These are phyloP conservation scores for Mucor indicus DNA, from an alignment of 371 early-diverging fungal genomes.

Conservation along the genomic window DNA sequence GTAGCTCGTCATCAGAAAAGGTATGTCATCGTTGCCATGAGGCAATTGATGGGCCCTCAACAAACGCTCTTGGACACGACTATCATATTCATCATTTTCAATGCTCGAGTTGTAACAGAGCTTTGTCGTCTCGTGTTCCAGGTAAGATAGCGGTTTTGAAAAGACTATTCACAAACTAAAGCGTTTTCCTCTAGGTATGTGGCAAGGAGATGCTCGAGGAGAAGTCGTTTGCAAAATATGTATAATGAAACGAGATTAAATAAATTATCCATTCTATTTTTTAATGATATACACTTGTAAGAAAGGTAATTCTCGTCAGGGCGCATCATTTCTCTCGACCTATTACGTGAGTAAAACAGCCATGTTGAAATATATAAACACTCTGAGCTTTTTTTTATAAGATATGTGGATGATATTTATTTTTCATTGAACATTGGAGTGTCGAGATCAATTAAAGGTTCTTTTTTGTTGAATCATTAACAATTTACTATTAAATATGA, in stretches of 20 bases:
- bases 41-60: conserved; percentile 47
- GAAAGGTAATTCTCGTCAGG: too few relatives aligned
- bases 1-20: neutral
- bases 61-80: conserved; percentile 45
- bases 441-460: too few relatives aligned
- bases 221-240: conserved; percentile 27
- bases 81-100: conserved; percentile 58
- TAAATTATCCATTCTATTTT: too few relatives aligned
- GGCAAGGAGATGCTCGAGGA: conserved; percentile 17
- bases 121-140: conserved; percentile 35
- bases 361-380: too few relatives aligned
- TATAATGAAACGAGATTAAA: conserved; percentile 3
- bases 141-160: conserved; percentile 14
- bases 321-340: too few relatives aligned
- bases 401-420: too few relatives aligned
- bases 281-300: too few relatives aligned
- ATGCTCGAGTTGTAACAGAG: conserved; percentile 45
- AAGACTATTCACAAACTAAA: neutral
- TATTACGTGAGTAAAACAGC: too few relatives aligned
- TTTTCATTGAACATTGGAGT: too few relatives aligned
- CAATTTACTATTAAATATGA: too few relatives aligned
- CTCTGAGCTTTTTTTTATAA: too few relatives aligned
- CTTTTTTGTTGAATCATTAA: too few relatives aligned
- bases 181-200: conserved; percentile 18
- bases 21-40: conserved; percentile 33